Evolutionary conservation across 805 yeast species (phyloP).

Genomic region (Candida glaebosa): DNA sequence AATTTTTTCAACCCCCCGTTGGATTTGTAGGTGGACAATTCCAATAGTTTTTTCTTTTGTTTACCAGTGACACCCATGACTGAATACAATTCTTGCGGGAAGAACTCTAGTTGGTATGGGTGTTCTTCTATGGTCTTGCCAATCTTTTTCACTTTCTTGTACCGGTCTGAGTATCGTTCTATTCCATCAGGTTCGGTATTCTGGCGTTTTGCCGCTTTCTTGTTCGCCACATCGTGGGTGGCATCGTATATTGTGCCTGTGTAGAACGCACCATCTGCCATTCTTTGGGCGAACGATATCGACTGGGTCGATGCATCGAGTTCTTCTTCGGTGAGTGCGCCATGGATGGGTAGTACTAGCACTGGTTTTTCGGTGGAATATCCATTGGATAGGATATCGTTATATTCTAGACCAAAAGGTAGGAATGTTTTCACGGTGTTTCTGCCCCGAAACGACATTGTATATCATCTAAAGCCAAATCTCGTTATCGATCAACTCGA

Average conservation of each 20-base stretch:
- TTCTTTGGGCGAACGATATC: slow-evolving; percentile 48
- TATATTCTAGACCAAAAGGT: slow-evolving; percentile 73
- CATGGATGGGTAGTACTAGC: slow-evolving; percentile 62
- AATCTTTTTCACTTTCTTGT: slow-evolving; percentile 63
- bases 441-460: slow-evolving; percentile 57
- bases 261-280: slow-evolving; percentile 64
- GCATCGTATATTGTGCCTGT: slow-evolving; percentile 49
- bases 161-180: slow-evolving; percentile 77
- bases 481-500: neutral
- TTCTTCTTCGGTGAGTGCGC: slow-evolving; percentile 51
- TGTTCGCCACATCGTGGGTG: neutral
- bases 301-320: slow-evolving; percentile 51
- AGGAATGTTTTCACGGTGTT: slow-evolving; percentile 44
- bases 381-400: slow-evolving; percentile 46
- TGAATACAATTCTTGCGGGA: slow-evolving; percentile 73
- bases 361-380: slow-evolving; percentile 38
- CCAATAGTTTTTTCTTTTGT: slow-evolving; percentile 48
- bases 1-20: slow-evolving; percentile 37
- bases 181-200: slow-evolving; percentile 54
- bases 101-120: slow-evolving; percentile 66
- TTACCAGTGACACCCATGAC: slow-evolving; percentile 64
- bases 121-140: slow-evolving; percentile 75
- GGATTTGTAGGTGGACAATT: slow-evolving; percentile 34
- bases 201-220: slow-evolving; percentile 12
- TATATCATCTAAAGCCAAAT: neutral